Base-by-base conservation (phyloP, 441 rosid species). In the Theobroma grandiflorum region DNA sequence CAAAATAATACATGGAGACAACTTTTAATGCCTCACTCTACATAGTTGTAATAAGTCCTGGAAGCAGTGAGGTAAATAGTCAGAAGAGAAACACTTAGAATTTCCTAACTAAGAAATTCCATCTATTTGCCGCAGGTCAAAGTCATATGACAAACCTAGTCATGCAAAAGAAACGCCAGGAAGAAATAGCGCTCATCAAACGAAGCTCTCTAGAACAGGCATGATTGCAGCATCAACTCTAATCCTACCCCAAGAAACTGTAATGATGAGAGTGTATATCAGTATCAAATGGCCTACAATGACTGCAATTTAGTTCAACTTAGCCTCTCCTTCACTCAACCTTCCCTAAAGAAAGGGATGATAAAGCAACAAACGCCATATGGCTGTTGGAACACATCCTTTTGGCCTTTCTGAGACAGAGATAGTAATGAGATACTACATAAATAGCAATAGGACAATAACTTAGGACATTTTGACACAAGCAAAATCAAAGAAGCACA, bases 271-370 rank as follows among this genome's bases (percentile, higher is more conserved):
- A 57, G 22, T 16, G 4, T 67, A 40, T 42, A 0, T 0, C 14
- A 38, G 22, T 22, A 2, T 58, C 40, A 42, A 40, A 26, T 58
- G 67, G 45, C 47, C 53, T 40, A 57, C 5, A 20, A 55, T 57
- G 8, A 59, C 40, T 40, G 77, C 55, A 74, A 40, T 58, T 43
- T 42, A 22, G 26, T 58, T 58, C 66, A 74, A 57, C 14, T 43
- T 58, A 59, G 62, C 75, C 62, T 72, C 43, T 76, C 26, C 82
- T 57, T 63, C 55, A 26, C 59, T 73, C 33, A 8, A 42, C 43
- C 22, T 61, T 50, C 49, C 35, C 50, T 9, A 62, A 37, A 59
- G 26, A 69, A 74, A 61, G 31, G 3, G 3, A 43, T 59, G 20
- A 31, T 43, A 74, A 74, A 59, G 16, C 26, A 59, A 61, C 38